phyloP scores from a whole-genome alignment of 495 filamentous ascomycete genomes.

The Chaetomium fimeti region DNA sequence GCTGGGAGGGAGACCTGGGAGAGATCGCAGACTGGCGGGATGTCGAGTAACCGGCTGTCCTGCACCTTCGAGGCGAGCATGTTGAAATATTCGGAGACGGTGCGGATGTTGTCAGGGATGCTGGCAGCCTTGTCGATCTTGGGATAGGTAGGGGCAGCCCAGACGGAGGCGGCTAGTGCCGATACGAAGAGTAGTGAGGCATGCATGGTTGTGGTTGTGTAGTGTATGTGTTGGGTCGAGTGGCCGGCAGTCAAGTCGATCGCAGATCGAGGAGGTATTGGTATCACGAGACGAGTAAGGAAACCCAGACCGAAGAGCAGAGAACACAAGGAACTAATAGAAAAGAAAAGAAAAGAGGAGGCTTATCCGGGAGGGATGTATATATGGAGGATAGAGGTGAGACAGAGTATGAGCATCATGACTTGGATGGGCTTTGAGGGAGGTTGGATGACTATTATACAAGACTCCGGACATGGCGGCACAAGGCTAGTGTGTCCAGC shows the following conservation, averaged over 20 bases:
- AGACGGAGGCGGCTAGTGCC: constrained; percentile 46
- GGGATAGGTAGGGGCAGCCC: constrained; percentile 51
- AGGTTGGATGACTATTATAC: constrained; percentile 17
- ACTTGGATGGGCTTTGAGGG: not conserved
- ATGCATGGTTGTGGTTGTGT: constrained; percentile 38
- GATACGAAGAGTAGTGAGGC: constrained; percentile 46
- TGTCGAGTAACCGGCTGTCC: constrained; percentile 36
- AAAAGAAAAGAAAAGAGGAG: constrained; percentile 37
- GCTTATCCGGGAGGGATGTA: constrained; percentile 24
- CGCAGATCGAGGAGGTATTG: constrained; percentile 7
- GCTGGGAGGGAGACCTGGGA: constrained; percentile 47
- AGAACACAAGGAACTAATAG: constrained; percentile 35
- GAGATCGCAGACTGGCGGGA: constrained; percentile 52
- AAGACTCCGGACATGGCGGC: not conserved
- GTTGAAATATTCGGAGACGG: constrained; percentile 56
- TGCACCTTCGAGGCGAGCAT: constrained; percentile 51
- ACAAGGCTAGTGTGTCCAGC: constrained; percentile 10
- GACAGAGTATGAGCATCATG: constrained; percentile 14
- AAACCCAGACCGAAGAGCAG: constrained; percentile 31
- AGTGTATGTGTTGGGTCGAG: constrained; percentile 1
- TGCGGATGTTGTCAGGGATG: constrained; percentile 40
- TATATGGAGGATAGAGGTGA: constrained; percentile 19
- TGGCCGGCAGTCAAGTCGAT: not conserved
- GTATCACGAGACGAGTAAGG: constrained; percentile 35
- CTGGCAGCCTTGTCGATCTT: constrained; percentile 36